Evolutionary conservation across 1,284 basidiomycete genomes (phyloP), one percentile per base, ranked within the genome.

Genomic region (Ganoderma sinense): DNA sequence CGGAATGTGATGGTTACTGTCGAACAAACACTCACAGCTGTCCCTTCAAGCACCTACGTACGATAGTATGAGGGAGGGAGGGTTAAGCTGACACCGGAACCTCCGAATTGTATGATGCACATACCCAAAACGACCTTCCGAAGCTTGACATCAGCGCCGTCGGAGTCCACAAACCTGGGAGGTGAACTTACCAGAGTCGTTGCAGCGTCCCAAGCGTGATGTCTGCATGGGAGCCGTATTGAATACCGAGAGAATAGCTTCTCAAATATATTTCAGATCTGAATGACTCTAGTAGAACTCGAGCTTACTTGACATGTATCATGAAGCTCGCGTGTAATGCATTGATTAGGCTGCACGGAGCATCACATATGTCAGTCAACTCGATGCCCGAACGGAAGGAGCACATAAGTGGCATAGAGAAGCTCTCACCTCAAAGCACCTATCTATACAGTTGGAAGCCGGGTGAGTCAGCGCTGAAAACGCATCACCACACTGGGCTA

Each of bases 221-320:
- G 56, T 59, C 33, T 10, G n/a, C 8, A 39, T 31, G 29, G 31
- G 11, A 39, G 8, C 20, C 31, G 20, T n/a, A 20, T 36, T 59
- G 56, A 14, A 36, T n/a, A 6, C 33, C 31, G 56, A 29, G 20
- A 4, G 33, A 29, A 13, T 59, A 59, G 33, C 56, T 59, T 18
- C 33, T 10, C 56, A 39, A 14, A 39, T 2, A 18, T 18, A 2
- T 13, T 11, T 33, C 26, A 60, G 33, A 43, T 51, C 31, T 16
- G 1, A 16, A 18, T 2, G 7, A 43, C 16, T 8, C 13, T 41
- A 10, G n/a, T 7, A 20, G 31, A 59, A 11, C 16, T 5, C 11
- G 29, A 8, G 2, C 63, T 26, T 40, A 66, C 65, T 45, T 61
- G 33, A 66, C 45, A 23, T 53, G 58, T 26, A 48, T 53, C 20